These are phyloP conservation scores for Nematocida major DNA, from an alignment of 371 early-diverging fungal genomes.

Conservation along the genomic window DNA sequence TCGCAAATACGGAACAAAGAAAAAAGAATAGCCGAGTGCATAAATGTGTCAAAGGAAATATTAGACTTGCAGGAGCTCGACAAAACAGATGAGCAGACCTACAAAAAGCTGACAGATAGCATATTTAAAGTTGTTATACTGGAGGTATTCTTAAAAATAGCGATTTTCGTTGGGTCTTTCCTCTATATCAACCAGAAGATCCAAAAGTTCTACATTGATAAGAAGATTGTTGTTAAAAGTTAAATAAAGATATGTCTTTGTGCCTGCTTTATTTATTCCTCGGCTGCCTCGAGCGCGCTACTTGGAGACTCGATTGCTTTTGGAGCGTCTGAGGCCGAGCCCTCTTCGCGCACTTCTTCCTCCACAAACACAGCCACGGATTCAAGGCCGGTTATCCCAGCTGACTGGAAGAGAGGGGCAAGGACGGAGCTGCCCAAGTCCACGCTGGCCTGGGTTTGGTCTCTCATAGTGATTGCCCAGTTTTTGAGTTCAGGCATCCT, in stretches of 20 bases:
- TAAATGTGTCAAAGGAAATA: slow-evolving; percentile 55
- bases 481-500: too few relatives aligned
- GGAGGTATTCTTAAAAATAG: slow-evolving; percentile 54
- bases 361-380: too few relatives aligned
- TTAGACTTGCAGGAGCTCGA: slow-evolving; percentile 54
- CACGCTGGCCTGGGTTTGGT: too few relatives aligned
- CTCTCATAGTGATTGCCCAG: too few relatives aligned
- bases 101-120: slow-evolving; percentile 39
- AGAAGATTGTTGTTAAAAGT: slow-evolving; percentile 54
- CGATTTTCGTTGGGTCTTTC: slow-evolving; percentile 53
- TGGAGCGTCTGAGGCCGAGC: too few relatives aligned
- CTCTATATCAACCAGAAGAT: slow-evolving; percentile 56
- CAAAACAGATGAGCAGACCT: slow-evolving; percentile 52
- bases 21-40: slow-evolving; percentile 51
- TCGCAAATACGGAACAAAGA: slow-evolving; percentile 54
- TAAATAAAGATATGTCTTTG: slow-evolving; percentile 4
- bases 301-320: too few relatives aligned
- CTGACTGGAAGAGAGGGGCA: too few relatives aligned
- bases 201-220: slow-evolving; percentile 57
- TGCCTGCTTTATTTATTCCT: too few relatives aligned
- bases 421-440: too few relatives aligned
- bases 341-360: too few relatives aligned
- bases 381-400: too few relatives aligned
- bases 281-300: too few relatives aligned
- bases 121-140: slow-evolving; percentile 53